Conservation (phyloP, 208 protist genomes). For the Balamuthia mandrillaris region DNA sequence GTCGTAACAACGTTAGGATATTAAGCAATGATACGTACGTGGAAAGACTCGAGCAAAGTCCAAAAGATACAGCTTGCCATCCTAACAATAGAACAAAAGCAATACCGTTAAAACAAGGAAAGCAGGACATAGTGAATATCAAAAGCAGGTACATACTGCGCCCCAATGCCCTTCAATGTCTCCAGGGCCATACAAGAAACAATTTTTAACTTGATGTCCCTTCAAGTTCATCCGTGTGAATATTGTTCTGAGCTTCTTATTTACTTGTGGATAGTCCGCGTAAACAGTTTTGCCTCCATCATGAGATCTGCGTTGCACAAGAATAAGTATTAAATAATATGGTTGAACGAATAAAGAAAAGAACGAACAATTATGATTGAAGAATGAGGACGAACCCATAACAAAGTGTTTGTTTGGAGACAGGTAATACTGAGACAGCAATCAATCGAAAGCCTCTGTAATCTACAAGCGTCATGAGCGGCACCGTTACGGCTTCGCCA, state of each 20-base stretch:
- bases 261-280: background rate
- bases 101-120: too few species aligned
- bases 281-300: background rate
- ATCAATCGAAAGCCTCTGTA: conserved; percentile 38
- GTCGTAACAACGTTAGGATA: too few species aligned
- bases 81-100: too few species aligned
- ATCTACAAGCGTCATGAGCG: conserved; percentile 33
- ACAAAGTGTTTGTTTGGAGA: conserved; percentile 3
- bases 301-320: background rate
- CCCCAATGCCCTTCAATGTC: conserved; percentile 30
- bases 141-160: too few species aligned
- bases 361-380: background rate
- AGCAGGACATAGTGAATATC: too few species aligned
- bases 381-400: conserved; percentile 4
- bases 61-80: conserved; percentile 20
- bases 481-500: background rate
- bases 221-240: conserved; percentile 23
- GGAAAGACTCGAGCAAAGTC: conserved; percentile 2
- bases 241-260: conserved; percentile 4
- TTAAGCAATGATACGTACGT: too few species aligned
- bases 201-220: background rate
- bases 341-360: background rate
- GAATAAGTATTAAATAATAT: background rate
- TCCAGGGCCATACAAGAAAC: conserved; percentile 21
- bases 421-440: conserved; percentile 33